These are phyloP conservation scores for Rhododendron henanense DNA, from an alignment of 148 eudicot species.

Conservation along the genomic window DNA sequence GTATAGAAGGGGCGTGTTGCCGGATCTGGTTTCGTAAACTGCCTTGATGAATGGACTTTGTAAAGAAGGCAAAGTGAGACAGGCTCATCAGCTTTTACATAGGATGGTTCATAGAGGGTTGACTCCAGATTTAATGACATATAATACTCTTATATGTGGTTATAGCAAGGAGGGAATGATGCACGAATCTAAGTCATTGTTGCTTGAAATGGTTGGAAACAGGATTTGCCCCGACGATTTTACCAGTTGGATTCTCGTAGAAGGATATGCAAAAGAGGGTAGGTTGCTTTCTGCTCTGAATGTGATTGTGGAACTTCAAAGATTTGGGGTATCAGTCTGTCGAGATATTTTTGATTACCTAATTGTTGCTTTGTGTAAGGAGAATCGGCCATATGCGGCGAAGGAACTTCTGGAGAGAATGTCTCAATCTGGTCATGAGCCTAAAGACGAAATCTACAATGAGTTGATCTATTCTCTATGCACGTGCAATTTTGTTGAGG, in stretches of 20 bases:
- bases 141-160: conserved; percentile 74
- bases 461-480: conserved; percentile 63
- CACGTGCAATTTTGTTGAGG: conserved; percentile 37
- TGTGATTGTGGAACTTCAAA: conserved; percentile 57
- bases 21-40: conserved; percentile 74
- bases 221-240: conserved; percentile 61
- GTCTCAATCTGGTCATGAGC: conserved; percentile 46
- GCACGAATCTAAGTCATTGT: conserved; percentile 56
- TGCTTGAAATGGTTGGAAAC: conserved; percentile 65
- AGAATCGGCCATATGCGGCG: conserved; percentile 62
- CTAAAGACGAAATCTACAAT: conserved; percentile 45
- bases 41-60: conserved; percentile 80
- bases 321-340: conserved; percentile 42
- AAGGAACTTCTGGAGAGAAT: conserved; percentile 55
- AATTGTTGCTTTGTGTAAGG: conserved; percentile 53
- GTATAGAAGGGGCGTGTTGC: conserved; percentile 68
- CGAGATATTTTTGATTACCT: conserved; percentile 45
- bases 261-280: conserved; percentile 55
- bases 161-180: conserved; percentile 78
- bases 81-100: conserved; percentile 61
- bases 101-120: conserved; percentile 67
- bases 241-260: conserved; percentile 60
- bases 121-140: conserved; percentile 59
- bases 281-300: conserved; percentile 68
- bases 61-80: conserved; percentile 62